Evolutionary conservation across 78 protist genomes (phyloP).

Genomic region (Trichosphaerium sp.): DNA sequence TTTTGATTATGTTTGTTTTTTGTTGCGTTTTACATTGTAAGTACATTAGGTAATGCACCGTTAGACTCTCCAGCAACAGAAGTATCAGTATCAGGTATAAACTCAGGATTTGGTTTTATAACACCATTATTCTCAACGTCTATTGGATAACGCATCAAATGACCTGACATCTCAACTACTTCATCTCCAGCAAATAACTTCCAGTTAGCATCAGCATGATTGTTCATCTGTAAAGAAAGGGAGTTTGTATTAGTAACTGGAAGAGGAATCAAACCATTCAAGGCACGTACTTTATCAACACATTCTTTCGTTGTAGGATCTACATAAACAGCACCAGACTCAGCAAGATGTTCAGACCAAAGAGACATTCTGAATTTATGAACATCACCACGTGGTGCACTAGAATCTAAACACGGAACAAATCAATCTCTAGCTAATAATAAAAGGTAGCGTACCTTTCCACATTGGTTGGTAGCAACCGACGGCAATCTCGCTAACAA

Average conservation of each 20-base stretch:
- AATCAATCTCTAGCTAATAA: neutral
- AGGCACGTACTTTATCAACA: neutral
- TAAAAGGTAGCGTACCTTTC: neutral
- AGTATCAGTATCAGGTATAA: too few relatives aligned
- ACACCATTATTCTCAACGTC: constrained; percentile 1
- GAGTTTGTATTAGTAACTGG: too few relatives aligned
- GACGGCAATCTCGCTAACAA: neutral
- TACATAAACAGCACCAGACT: neutral
- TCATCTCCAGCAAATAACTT: neutral
- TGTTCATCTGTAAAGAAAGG: too few relatives aligned
- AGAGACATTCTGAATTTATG: neutral
- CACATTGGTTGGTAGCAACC: neutral
- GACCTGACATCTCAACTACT: constrained; percentile 12
- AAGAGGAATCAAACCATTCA: too few relatives aligned
- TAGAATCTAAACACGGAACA: neutral
- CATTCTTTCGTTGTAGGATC: constrained; percentile 8
- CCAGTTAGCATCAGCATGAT: neutral
- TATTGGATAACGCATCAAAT: constrained; percentile 21
- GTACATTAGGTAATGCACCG: too few relatives aligned
- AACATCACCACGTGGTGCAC: constrained; percentile 4
- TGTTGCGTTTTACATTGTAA: too few relatives aligned
- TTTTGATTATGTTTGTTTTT: too few relatives aligned
- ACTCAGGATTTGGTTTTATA: too few relatives aligned
- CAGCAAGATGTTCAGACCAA: constrained; percentile 10
- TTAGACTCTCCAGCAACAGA: too few relatives aligned